A percentile compares a stretch with the other conserved stretches of the same genome.
Evolutionary conservation across 2,329 filamentous ascomycete species (phyloP).

Genomic region (Verticillium klebahnii): DNA sequence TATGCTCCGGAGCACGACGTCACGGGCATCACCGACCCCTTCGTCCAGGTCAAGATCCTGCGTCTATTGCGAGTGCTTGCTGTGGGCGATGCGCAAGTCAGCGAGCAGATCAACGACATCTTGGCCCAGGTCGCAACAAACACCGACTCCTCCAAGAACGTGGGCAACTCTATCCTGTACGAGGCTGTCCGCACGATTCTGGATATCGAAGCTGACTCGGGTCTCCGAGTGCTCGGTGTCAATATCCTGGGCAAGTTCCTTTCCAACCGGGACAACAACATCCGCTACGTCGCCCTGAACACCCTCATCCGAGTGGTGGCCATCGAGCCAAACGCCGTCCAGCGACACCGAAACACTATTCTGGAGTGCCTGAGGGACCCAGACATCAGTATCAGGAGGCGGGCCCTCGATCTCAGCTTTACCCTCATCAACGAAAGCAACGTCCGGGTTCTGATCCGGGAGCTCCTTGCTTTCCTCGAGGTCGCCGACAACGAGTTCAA

Average conservation of each 20-base stretch:
- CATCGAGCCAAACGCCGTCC: conserved; percentile 95
- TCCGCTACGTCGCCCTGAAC: conserved; percentile 95
- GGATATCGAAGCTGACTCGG: conserved; percentile 96
- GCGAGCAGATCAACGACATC: conserved; percentile 98
- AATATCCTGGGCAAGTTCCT: conserved; percentile 98
- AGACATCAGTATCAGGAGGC: conserved; percentile 93
- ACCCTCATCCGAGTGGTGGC: conserved; percentile 97
- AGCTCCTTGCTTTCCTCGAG: conserved; percentile 91
- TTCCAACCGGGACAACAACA: conserved; percentile 98
- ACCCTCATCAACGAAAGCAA: conserved; percentile 97
- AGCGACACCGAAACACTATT: conserved; percentile 95
- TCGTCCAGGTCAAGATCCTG: conserved; percentile 94
- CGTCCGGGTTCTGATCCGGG: conserved; percentile 86
- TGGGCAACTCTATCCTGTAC: conserved; percentile 96
- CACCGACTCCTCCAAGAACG: conserved; percentile 96
- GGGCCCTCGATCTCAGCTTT: conserved; percentile 96
- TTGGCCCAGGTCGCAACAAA: conserved; percentile 96
- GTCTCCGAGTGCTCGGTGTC: conserved; percentile 87
- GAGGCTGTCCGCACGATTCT: conserved; percentile 96
- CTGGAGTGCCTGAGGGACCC: conserved; percentile 93
- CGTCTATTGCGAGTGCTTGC: conserved; percentile 80
- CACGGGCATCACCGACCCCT: conserved; percentile 95
- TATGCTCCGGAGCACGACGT: conserved; percentile 98
- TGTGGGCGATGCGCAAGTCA: conserved; percentile 79
- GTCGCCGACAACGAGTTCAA: conserved; percentile 99